Evolutionary conservation across 2,329 filamentous ascomycete genomes (phyloP).

Genomic region (Emericellopsis cladophorae): DNA sequence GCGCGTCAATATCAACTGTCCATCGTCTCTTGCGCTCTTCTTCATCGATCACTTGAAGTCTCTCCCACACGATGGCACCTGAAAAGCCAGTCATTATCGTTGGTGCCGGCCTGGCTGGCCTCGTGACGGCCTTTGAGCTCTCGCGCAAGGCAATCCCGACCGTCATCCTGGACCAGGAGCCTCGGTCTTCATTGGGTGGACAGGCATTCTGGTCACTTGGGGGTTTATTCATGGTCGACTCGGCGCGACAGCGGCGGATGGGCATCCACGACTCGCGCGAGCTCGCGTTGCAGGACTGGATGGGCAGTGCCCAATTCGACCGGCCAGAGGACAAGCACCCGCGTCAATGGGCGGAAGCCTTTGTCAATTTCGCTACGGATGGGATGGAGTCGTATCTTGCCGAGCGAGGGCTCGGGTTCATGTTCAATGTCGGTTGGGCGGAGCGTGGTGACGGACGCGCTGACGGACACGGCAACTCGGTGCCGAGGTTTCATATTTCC

Average conservation of each 20-base stretch:
- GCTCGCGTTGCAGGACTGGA: conserved; percentile 46
- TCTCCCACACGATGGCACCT: neutral
- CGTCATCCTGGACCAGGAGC: conserved; percentile 46
- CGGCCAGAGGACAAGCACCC: conserved; percentile 46
- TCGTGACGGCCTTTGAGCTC: conserved; percentile 46
- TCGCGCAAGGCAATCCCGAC: conserved; percentile 33
- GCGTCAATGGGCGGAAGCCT: conserved; percentile 48
- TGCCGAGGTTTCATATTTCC: conserved; percentile 48
- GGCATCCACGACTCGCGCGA: conserved; percentile 45
- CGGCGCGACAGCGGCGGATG: conserved; percentile 39
- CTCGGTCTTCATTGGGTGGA: conserved; percentile 40
- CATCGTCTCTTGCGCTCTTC: neutral
- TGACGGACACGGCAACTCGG: conserved; percentile 47
- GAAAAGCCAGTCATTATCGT: conserved; percentile 36
- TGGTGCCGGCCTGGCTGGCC: conserved; percentile 44
- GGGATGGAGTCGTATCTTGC: conserved; percentile 47
- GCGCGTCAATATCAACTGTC: no score
- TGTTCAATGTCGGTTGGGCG: conserved; percentile 46
- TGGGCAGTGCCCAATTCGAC: conserved; percentile 44
- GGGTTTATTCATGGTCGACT: conserved; percentile 47
- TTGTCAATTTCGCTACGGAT: conserved; percentile 47
- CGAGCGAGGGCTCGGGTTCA: conserved; percentile 35
- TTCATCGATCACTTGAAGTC: no score
- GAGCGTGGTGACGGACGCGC: conserved; percentile 44
- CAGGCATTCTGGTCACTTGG: conserved; percentile 54